Base-by-base conservation (phyloP, 1,139 yeast species). In the Yamadazyma membranifaciens region DNA sequence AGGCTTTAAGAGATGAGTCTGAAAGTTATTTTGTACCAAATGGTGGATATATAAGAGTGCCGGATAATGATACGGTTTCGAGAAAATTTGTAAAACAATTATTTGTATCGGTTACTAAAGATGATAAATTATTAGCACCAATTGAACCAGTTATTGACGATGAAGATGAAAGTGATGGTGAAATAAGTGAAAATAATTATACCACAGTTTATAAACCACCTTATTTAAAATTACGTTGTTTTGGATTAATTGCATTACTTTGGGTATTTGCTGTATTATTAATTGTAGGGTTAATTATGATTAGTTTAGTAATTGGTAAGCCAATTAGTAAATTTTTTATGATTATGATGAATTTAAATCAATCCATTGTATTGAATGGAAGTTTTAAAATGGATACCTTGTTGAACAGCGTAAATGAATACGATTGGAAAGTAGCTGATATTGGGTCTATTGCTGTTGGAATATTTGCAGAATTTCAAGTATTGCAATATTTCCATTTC, bases 121-220 rank as follows among this genome's bases (percentile, higher is more conserved):
- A 83, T 51, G 96, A 91, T 58, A 72, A 74, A 42, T 69, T 87
- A 15, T 60, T 83, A 20, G 77, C 48, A n/a, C 41, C 50, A 9
- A 39, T 26, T 9, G 33, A 35, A 30, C 22, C 45, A 12, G 27
- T 14, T 6, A 15, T 32, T 9, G 43, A 71, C 35, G 50, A 46
- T 26, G 41, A 43, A 6, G 45, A 46, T 10, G 50, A 46, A 34
- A 67, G 75, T 34, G 76, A 76, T 40, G 81, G 78, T 41, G 82
- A 78, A 33, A 56, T 69, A 36, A 67, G 68, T 39, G 79, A 81
- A 34, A 79, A 80, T 44, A 71, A 78, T 1, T 87, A 91, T 57
- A 70, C 79, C 1, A 77, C 91, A 26, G 97, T 91, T 1, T 92
- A 91, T 62, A 72, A 89, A 40, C 98, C 98, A 3, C 96, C 96